These are phyloP conservation scores for Haematococcus lacustris DNA, from an alignment of 139 green algal genomes.

Conservation along the genomic window DNA sequence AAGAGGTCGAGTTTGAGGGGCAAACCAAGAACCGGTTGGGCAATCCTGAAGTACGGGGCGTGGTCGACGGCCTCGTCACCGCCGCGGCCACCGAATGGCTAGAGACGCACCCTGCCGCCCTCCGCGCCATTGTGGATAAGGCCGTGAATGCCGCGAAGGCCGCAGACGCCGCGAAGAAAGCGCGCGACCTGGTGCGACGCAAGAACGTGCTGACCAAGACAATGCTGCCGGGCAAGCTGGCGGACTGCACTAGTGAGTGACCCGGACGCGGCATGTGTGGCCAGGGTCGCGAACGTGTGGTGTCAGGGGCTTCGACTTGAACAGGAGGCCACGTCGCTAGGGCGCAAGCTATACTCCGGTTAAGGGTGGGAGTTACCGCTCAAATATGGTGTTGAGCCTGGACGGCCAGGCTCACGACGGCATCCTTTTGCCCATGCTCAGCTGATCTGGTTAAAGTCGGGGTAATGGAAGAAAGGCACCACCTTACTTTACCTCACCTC, in stretches of 20 bases:
- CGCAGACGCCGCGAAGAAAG: constrained; percentile 87
- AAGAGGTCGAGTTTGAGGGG: constrained; percentile 98
- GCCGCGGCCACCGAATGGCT: constrained; percentile 39
- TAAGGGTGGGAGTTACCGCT: too few relatives aligned
- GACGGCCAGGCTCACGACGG: too few relatives aligned
- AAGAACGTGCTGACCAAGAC: constrained; percentile 82
- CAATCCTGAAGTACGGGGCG: constrained; percentile 82
- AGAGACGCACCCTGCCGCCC: constrained; percentile 13
- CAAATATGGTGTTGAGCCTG: too few relatives aligned
- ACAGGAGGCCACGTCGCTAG: background rate
- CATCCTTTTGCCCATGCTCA: too few relatives aligned
- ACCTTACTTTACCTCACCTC: too few relatives aligned
- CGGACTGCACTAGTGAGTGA: constrained; percentile 77
- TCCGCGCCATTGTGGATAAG: constrained; percentile 34
- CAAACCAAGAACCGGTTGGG: constrained; percentile 96
- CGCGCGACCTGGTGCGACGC: constrained; percentile 87
- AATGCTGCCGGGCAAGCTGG: constrained; percentile 93
- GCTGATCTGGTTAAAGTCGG: too few relatives aligned
- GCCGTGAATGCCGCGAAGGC: constrained; percentile 45
- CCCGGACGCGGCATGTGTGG: background rate
- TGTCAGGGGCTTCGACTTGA: too few relatives aligned
- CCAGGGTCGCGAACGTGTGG: too few relatives aligned
- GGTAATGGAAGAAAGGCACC: too few relatives aligned
- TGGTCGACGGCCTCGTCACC: constrained; percentile 66
- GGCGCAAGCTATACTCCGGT: too few relatives aligned